Conservation (phyloP, 2,329 filamentous ascomycete species). For the Dothideomycetes sp. region DNA sequence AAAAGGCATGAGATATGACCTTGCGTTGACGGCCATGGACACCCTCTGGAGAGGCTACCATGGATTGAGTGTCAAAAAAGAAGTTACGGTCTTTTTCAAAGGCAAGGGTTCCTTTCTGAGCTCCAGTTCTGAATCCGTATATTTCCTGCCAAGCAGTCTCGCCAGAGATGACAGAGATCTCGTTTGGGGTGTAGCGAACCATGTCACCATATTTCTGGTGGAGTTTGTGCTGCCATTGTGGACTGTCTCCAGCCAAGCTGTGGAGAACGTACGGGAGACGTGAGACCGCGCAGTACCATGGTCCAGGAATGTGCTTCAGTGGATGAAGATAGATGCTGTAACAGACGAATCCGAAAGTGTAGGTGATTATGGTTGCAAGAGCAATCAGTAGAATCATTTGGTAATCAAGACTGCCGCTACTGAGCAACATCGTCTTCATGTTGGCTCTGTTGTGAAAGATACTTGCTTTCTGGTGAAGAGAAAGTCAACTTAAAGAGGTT, state of each 20-base stretch:
- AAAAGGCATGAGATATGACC: constrained; percentile 30
- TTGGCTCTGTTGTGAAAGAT: too few species aligned
- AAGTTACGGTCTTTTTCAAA: constrained; percentile 26
- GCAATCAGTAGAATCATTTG: too few species aligned
- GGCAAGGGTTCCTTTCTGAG: constrained; percentile 22
- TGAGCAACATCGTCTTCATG: too few species aligned
- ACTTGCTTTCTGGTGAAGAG: too few species aligned
- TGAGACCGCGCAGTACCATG: constrained; percentile 21
- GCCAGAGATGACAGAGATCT: constrained; percentile 32
- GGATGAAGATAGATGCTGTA: constrained; percentile 31
- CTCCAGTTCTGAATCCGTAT: constrained; percentile 28
- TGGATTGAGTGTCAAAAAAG: too few species aligned
- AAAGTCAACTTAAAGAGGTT: too few species aligned
- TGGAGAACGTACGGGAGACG: constrained; percentile 21
- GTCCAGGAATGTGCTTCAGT: constrained; percentile 27
- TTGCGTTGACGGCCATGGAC: constrained; percentile 25
- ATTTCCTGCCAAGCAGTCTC: constrained; percentile 33
- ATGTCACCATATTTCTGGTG: constrained; percentile 32
- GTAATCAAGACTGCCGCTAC: too few species aligned
- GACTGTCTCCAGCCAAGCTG: constrained; percentile 16
- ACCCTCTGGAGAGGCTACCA: background rate
- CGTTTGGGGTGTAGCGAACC: constrained; percentile 29
- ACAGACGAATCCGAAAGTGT: too few species aligned
- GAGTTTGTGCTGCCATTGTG: constrained; percentile 12
- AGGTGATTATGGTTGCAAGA: too few species aligned